phyloP scores from a whole-genome alignment of 106 monocot species.

The Apostasia ramifera region DNA sequence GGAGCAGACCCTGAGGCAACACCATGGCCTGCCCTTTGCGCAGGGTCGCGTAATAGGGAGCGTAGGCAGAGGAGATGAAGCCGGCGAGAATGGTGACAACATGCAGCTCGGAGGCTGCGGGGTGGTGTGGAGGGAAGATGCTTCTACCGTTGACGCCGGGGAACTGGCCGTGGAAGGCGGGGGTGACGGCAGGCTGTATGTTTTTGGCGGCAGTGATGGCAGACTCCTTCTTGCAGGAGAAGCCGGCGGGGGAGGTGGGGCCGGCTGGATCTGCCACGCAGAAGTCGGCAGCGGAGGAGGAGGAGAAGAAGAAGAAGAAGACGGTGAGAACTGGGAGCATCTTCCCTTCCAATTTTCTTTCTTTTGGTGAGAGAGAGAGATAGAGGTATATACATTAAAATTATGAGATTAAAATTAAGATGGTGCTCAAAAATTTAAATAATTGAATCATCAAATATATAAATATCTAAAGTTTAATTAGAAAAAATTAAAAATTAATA shows the following conservation, averaged over 20 bases:
- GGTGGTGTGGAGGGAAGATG: constrained; percentile 61
- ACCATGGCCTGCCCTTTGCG: constrained; percentile 58
- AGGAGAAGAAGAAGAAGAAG: constrained; percentile 24
- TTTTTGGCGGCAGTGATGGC: constrained; percentile 38
- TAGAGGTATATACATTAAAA: too few species aligned
- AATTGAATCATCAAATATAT: too few species aligned
- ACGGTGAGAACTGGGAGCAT: constrained; percentile 37
- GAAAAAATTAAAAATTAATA: too few species aligned
- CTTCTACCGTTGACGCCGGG: constrained; percentile 81
- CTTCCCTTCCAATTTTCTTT: too few species aligned
- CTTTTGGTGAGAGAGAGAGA: too few species aligned
- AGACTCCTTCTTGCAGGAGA: constrained; percentile 38
- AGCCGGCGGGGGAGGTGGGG: constrained; percentile 49
- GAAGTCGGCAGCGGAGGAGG: constrained; percentile 40
- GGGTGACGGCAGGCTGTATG: constrained; percentile 72
- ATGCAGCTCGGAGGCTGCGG: constrained; percentile 39
- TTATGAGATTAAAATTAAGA: too few species aligned
- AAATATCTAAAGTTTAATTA: too few species aligned
- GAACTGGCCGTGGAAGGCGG: constrained; percentile 59
- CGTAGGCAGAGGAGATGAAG: constrained; percentile 48
- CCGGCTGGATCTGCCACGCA: constrained; percentile 55
- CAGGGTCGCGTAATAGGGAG: constrained; percentile 31
- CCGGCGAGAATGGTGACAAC: too few species aligned
- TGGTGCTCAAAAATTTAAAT: too few species aligned
- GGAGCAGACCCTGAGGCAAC: constrained; percentile 73